Evolutionary conservation across 2,329 filamentous ascomycete species (phyloP).

Genomic region (Arthrobotrys iridis): DNA sequence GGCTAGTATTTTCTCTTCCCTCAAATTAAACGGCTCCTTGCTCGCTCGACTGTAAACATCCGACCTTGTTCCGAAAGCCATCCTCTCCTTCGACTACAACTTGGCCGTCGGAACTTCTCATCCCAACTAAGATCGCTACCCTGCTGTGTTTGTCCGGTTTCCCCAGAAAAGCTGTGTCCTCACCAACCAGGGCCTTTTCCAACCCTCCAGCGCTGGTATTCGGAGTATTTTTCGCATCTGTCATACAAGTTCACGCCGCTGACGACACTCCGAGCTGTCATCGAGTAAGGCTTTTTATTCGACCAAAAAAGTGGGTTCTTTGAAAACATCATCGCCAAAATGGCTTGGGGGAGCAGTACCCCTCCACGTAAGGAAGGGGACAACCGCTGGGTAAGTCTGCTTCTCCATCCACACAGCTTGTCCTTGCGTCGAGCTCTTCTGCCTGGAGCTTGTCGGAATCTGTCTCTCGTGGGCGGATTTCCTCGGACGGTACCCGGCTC

Average conservation of each 20-base stretch:
- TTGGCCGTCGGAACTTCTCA: neutral
- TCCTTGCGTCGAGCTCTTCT: constrained; percentile 6
- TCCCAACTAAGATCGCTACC: neutral
- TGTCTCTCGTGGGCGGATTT: constrained; percentile 24
- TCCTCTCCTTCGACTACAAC: constrained; percentile 17
- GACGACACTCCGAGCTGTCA: constrained; percentile 14
- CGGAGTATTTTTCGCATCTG: neutral
- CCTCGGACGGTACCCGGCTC: constrained; percentile 44
- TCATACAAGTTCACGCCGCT: constrained; percentile 2
- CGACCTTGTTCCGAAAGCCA: neutral
- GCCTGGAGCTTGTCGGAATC: neutral
- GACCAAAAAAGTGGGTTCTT: neutral
- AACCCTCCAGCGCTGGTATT: neutral
- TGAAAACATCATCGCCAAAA: neutral
- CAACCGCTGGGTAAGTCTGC: constrained; percentile 42
- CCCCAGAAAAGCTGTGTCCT: constrained; percentile 31
- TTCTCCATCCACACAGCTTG: neutral
- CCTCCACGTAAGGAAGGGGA: constrained; percentile 48
- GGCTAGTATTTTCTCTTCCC: too few relatives aligned
- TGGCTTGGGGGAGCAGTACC: constrained; percentile 8
- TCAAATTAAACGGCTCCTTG: neutral
- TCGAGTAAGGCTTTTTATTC: neutral
- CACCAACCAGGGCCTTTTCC: constrained; percentile 6
- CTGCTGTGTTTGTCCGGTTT: constrained; percentile 37
- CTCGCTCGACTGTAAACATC: neutral